These are phyloP conservation scores for Fusarium sororula DNA, from an alignment of 2,329 filamentous ascomycete genomes.

Conservation along the genomic window DNA sequence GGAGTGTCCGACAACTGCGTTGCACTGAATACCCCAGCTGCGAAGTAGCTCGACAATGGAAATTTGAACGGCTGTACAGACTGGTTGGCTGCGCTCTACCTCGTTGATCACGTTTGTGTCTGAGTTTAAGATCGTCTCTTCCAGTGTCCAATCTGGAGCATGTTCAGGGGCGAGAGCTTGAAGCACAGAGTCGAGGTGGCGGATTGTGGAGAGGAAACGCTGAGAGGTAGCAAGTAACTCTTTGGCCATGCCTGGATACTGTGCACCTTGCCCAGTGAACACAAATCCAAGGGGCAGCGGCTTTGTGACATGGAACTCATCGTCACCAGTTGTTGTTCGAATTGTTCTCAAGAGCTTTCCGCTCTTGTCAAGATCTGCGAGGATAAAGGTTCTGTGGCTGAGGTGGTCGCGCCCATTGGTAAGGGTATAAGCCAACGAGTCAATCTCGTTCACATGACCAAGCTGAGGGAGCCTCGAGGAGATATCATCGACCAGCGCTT, in stretches of 20 bases:
- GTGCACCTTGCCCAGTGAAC: neutral
- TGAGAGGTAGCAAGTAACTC: accelerated
- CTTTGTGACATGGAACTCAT: neutral
- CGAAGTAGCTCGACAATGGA: neutral
- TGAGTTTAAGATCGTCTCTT: neutral
- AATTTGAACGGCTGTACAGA: neutral
- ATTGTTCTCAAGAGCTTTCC: neutral
- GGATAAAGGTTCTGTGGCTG: neutral
- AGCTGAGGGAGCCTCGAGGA: neutral
- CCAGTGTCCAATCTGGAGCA: neutral
- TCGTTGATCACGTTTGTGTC: neutral
- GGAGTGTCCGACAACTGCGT: neutral
- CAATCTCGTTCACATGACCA: neutral
- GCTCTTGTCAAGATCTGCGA: neutral
- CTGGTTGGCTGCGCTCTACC: neutral
- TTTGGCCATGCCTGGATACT: neutral
- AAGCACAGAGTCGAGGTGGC: neutral
- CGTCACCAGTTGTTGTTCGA: neutral
- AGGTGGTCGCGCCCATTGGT: neutral
- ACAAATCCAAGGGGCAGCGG: neutral
- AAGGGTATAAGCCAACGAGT: neutral
- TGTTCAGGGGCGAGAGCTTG: neutral
- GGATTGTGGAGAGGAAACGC: accelerated
- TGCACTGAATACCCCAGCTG: neutral
- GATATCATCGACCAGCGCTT: neutral